phyloP scores from a whole-genome alignment of 371 early-diverging fungal genomes.

The Saksenaea vasiformis region DNA sequence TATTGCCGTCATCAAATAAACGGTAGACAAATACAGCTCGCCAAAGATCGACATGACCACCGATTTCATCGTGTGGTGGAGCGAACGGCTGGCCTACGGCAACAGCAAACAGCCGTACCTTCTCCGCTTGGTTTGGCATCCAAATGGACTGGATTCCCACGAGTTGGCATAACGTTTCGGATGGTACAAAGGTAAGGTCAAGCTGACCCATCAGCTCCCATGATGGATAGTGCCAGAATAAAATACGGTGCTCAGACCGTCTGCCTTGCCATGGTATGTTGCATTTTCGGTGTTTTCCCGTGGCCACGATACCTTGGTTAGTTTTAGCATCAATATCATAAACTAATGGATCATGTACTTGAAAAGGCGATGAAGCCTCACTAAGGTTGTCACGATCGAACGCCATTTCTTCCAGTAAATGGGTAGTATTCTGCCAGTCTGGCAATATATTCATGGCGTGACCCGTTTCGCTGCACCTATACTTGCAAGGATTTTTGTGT shows the following conservation, averaged over 20 bases:
- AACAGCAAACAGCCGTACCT: slow-evolving; percentile 29
- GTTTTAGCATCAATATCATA: slow-evolving; percentile 31
- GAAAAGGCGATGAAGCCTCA: slow-evolving; percentile 17
- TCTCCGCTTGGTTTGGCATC: slow-evolving; percentile 14
- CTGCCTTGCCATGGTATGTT: slow-evolving; percentile 11
- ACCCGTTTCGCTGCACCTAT: neutral
- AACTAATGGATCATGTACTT: slow-evolving; percentile 36
- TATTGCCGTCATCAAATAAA: slow-evolving; percentile 28
- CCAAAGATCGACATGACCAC: slow-evolving; percentile 33
- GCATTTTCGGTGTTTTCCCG: slow-evolving; percentile 30
- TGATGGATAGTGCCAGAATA: slow-evolving; percentile 39
- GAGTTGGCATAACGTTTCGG: slow-evolving; percentile 27
- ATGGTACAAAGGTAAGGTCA: slow-evolving; percentile 26
- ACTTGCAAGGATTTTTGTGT: neutral
- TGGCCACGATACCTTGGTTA: slow-evolving; percentile 29
- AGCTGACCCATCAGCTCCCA: slow-evolving; percentile 29
- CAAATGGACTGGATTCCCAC: slow-evolving; percentile 31
- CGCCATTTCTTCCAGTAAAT: slow-evolving; percentile 1
- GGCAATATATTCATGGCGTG: neutral
- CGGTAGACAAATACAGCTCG: slow-evolving; percentile 30
- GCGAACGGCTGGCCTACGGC: slow-evolving; percentile 26
- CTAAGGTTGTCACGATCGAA: neutral
- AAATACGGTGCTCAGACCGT: slow-evolving; percentile 31
- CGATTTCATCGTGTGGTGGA: slow-evolving; percentile 13
- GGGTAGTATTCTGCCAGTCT: neutral